These are phyloP conservation scores for Macadamia tetraphylla DNA, from an alignment of 164 flowering plant genomes.

Conservation along the genomic window DNA sequence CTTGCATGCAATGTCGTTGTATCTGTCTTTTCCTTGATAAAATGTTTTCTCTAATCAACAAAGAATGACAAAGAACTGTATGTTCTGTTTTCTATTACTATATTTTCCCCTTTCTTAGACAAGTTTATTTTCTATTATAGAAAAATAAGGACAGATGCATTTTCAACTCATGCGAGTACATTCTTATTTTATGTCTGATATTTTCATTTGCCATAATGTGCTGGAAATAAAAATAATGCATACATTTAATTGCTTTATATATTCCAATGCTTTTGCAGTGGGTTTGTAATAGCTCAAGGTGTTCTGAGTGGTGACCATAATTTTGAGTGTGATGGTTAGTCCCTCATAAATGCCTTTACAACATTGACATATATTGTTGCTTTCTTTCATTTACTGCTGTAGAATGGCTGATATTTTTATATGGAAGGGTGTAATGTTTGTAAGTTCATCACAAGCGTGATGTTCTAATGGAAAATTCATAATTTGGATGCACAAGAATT, in stretches of 20 bases:
- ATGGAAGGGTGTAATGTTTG: not conserved
- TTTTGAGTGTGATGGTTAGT: constrained; percentile 46
- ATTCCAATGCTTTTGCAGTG: constrained; percentile 44
- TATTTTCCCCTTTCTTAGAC: too few species aligned
- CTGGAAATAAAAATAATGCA: not conserved
- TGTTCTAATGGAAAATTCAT: too few species aligned
- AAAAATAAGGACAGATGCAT: too few species aligned
- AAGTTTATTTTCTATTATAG: too few species aligned
- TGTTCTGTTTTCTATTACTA: too few species aligned
- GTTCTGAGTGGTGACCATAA: constrained; percentile 46
- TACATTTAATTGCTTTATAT: not conserved
- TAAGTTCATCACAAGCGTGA: not conserved
- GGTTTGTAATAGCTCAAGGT: constrained; percentile 88
- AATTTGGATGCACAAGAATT: too few species aligned
- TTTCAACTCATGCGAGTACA: too few species aligned
- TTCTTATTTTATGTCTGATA: not conserved
- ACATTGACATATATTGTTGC: not conserved
- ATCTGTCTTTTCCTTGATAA: too few species aligned
- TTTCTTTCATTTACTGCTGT: not conserved
- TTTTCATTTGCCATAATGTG: too few species aligned
- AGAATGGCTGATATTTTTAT: not conserved
- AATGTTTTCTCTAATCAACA: too few species aligned
- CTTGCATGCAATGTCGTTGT: too few species aligned
- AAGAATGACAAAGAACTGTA: too few species aligned
- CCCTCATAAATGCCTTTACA: not conserved